Conservation (phyloP, 108 stramenopile species). For the Fragilaria crotonensis region DNA sequence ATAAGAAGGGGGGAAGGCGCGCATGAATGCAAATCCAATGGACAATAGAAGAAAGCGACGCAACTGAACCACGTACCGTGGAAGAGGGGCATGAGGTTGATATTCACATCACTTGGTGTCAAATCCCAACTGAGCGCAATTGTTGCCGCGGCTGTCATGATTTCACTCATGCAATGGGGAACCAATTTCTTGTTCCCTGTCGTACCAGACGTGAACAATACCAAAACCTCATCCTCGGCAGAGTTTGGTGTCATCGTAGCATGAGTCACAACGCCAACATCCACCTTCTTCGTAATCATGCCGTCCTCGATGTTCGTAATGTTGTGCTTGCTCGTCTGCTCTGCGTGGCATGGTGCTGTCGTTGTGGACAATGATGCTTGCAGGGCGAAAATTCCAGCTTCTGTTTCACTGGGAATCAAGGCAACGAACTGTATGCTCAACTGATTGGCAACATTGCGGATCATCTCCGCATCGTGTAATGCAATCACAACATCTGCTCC, state of each 20-base stretch:
- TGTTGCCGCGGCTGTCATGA: slow-evolving; percentile 38
- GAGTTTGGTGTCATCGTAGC: no score
- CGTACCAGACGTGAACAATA: slow-evolving; percentile 69
- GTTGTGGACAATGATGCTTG: neutral
- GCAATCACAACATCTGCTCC: slow-evolving; percentile 25
- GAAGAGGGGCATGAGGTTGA: slow-evolving; percentile 76
- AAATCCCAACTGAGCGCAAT: slow-evolving; percentile 51
- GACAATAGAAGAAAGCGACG: no score
- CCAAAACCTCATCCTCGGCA: slow-evolving; percentile 41
- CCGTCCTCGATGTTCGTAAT: neutral
- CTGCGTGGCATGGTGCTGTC: no score
- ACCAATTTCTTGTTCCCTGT: slow-evolving; percentile 68
- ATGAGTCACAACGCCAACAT: no score
- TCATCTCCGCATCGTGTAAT: neutral
- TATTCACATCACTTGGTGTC: slow-evolving; percentile 41
- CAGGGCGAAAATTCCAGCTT: slow-evolving; percentile 30
- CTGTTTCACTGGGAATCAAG: slow-evolving; percentile 15
- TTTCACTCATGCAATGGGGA: slow-evolving; percentile 38
- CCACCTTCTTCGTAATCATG: neutral
- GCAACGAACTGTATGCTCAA: slow-evolving; percentile 31
- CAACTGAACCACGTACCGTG: no score
- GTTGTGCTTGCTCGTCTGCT: neutral
- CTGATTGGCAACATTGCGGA: slow-evolving; percentile 22
- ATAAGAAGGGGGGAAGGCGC: no score
- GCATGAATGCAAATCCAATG: no score